These are phyloP conservation scores for Petrea volubilis DNA, from an alignment of 257 asterid species.

Conservation along the genomic window DNA sequence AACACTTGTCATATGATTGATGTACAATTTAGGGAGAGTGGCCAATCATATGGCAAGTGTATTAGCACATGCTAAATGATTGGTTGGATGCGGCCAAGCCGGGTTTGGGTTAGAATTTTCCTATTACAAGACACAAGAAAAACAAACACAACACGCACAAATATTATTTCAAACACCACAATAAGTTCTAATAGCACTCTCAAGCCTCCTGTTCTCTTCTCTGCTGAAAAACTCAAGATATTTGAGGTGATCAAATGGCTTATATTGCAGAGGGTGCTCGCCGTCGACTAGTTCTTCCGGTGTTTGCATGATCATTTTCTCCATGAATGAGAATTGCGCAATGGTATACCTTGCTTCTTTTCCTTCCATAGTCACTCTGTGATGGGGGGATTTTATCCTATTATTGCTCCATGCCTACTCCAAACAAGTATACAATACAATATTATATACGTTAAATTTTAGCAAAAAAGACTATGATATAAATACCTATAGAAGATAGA, in stretches of 20 bases:
- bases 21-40: too few species aligned
- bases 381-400: conserved; percentile 61
- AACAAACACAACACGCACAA: background rate
- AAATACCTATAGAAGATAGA: too few species aligned
- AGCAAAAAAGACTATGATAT: too few species aligned
- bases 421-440: too few species aligned
- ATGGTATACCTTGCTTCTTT: conserved; percentile 56
- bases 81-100: too few species aligned
- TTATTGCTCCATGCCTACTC: conserved; percentile 76
- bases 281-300: conserved; percentile 61
- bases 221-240: conserved; percentile 61
- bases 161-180: conserved; percentile 51
- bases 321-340: conserved; percentile 78
- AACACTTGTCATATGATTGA: too few species aligned
- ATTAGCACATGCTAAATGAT: too few species aligned
- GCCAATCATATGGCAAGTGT: too few species aligned
- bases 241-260: conserved; percentile 62
- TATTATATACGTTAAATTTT: too few species aligned
- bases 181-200: conserved; percentile 52
- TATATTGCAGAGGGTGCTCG: conserved; percentile 51
- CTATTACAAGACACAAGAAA: too few species aligned
- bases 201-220: conserved; percentile 66
- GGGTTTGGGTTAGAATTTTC: too few species aligned
- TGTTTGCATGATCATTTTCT: conserved; percentile 41
- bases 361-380: conserved; percentile 63